These are phyloP conservation scores for Rhynchosporium agropyri DNA, from an alignment of 2,329 filamentous ascomycete genomes.

Conservation along the genomic window DNA sequence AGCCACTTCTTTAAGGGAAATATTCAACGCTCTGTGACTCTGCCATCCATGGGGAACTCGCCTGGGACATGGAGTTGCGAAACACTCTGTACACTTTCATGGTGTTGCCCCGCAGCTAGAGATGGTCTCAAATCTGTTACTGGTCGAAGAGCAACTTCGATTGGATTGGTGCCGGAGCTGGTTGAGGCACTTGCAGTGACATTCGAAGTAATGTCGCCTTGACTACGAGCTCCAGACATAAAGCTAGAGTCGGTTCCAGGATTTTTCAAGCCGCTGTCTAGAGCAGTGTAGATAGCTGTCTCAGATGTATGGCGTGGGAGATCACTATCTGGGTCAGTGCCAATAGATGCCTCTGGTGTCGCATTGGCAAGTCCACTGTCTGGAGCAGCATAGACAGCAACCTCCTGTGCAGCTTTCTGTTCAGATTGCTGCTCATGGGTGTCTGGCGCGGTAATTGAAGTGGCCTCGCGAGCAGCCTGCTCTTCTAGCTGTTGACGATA, in stretches of 20 bases:
- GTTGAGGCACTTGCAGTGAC: slow-evolving; percentile 3
- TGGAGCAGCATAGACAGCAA: slow-evolving; percentile 29
- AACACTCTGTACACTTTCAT: slow-evolving; percentile 37
- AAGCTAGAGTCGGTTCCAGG: slow-evolving; percentile 20
- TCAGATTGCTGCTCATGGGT: slow-evolving; percentile 24
- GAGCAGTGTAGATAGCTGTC: slow-evolving; percentile 29
- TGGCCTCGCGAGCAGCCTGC: slow-evolving; percentile 33
- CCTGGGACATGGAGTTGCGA: slow-evolving; percentile 42
- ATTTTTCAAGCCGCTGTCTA: slow-evolving; percentile 21
- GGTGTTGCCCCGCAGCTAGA: slow-evolving; percentile 34
- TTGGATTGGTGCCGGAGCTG: slow-evolving; percentile 8
- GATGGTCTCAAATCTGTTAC: slow-evolving; percentile 30
- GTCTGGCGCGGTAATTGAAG: slow-evolving; percentile 36
- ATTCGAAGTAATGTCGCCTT: slow-evolving; percentile 24
- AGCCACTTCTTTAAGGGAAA: neutral
- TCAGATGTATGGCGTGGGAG: neutral
- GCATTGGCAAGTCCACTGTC: slow-evolving; percentile 12
- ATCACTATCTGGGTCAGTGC: no score
- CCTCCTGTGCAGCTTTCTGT: slow-evolving; percentile 30
- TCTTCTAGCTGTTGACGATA: slow-evolving; percentile 29
- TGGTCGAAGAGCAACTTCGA: slow-evolving; percentile 24
- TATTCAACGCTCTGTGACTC: neutral
- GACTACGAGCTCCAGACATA: slow-evolving; percentile 35
- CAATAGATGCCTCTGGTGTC: no score
- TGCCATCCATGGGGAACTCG: slow-evolving; percentile 35